These are phyloP conservation scores for Spiraea crenata DNA, from an alignment of 331 rosid genomes.

Conservation along the genomic window DNA sequence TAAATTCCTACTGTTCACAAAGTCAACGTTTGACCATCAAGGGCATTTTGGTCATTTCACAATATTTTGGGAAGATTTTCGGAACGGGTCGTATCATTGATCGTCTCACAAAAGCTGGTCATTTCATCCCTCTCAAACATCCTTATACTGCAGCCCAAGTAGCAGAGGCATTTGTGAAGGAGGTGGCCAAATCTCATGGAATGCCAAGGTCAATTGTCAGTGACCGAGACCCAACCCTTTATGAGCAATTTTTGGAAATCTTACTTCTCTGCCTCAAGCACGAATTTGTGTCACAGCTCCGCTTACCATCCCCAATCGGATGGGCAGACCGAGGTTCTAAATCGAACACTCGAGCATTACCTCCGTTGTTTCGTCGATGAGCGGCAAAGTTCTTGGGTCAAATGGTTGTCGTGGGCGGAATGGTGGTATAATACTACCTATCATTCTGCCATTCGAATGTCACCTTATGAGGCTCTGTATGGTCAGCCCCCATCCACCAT, in stretches of 20 bases:
- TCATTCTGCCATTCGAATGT: neutral
- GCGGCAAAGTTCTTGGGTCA: neutral
- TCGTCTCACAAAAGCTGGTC: neutral
- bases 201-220: neutral
- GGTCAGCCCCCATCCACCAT: neutral
- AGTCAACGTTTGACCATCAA: too few relatives aligned
- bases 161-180: neutral
- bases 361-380: neutral
- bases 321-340: neutral
- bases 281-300: neutral
- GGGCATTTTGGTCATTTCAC: too few relatives aligned
- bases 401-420: neutral
- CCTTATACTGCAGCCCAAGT: neutral
- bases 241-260: too few relatives aligned
- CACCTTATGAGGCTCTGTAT: neutral
- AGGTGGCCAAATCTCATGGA: neutral
- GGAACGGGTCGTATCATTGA: too few relatives aligned
- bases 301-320: neutral
- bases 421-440: neutral
- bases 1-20: too few relatives aligned
- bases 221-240: neutral
- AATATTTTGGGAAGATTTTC: too few relatives aligned
- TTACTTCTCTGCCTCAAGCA: neutral
- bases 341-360: neutral
- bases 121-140: neutral